phyloP scores from a whole-genome alignment of 2,329 filamentous ascomycete genomes.

The Beauveria sp. region DNA sequence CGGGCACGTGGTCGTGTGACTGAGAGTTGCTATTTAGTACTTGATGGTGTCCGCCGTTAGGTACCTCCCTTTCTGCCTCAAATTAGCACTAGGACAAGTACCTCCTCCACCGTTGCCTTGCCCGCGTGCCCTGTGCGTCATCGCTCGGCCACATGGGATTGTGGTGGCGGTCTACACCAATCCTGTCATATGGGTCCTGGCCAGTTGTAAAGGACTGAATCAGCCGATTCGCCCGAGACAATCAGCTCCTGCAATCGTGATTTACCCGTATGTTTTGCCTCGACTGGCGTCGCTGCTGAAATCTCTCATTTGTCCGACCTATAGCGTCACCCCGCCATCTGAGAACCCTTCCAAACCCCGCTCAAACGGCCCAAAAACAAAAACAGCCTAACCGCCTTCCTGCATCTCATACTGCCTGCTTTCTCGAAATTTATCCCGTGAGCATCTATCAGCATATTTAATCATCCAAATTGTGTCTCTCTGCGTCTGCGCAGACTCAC shows the following conservation, averaged over 20 bases:
- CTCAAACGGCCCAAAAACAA: conserved; percentile 7
- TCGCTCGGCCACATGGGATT: not conserved
- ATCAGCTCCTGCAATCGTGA: not conserved
- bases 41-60: not conserved
- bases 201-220: not conserved
- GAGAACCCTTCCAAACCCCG: conserved; percentile 2
- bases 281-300: not conserved
- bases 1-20: conserved; percentile 9
- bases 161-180: not conserved
- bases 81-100: not conserved
- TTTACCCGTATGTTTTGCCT: not conserved
- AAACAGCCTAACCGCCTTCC: conserved; percentile 2
- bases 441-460: not conserved
- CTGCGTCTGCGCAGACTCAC: conserved; percentile 1
- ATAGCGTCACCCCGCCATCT: conserved; percentile 6
- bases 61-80: not conserved
- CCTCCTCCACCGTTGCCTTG: not conserved
- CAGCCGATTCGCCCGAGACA: conserved; percentile 3
- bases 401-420: not conserved
- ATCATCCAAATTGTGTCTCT: not conserved
- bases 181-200: conserved; percentile 1
- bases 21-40: not conserved
- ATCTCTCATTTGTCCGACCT: not conserved
- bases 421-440: conserved; percentile 1
- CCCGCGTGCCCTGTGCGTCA: conserved; percentile 12